phyloP scores from a whole-genome alignment of 179 eudicot genomes.

The Drosera spatulata region DNA sequence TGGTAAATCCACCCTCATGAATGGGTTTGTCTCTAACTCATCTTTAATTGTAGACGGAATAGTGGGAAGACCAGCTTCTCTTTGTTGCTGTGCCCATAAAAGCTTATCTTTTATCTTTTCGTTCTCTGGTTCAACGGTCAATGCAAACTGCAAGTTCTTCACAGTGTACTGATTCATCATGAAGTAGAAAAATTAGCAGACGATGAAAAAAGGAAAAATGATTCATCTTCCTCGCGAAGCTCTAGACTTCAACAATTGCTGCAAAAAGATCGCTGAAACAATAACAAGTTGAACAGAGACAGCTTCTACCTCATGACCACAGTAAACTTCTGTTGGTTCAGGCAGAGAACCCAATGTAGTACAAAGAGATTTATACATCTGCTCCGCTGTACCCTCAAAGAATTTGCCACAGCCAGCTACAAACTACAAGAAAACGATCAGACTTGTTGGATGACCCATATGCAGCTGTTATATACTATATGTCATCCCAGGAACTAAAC shows the following conservation, averaged over 20 bases:
- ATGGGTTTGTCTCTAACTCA: conserved; percentile 82
- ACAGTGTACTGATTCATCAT: conserved; percentile 59
- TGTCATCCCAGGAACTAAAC: too few relatives aligned
- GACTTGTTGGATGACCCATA: neutral
- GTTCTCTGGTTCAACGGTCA: conserved; percentile 82
- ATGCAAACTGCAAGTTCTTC: conserved; percentile 89
- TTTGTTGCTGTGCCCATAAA: conserved; percentile 74
- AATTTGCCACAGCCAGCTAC: conserved; percentile 97
- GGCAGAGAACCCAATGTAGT: conserved; percentile 84
- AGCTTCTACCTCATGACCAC: conserved; percentile 83
- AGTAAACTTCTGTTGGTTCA: conserved; percentile 75
- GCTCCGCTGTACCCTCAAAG: conserved; percentile 95
- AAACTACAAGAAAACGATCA: conserved; percentile 36
- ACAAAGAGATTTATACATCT: conserved; percentile 95
- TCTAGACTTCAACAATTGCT: neutral
- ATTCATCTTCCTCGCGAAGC: neutral
- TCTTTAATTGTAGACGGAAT: conserved; percentile 84
- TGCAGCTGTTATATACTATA: too few relatives aligned
- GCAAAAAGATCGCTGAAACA: neutral
- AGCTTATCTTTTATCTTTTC: conserved; percentile 44
- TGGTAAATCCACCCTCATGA: conserved; percentile 68
- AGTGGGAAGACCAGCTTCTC: conserved; percentile 57
- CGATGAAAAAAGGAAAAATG: neutral
- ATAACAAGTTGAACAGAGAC: too few relatives aligned
- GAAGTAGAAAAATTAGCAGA: neutral